Evolutionary conservation across 2,329 filamentous ascomycete species (phyloP).

Genomic region (Aspergillus spinulosporus): DNA sequence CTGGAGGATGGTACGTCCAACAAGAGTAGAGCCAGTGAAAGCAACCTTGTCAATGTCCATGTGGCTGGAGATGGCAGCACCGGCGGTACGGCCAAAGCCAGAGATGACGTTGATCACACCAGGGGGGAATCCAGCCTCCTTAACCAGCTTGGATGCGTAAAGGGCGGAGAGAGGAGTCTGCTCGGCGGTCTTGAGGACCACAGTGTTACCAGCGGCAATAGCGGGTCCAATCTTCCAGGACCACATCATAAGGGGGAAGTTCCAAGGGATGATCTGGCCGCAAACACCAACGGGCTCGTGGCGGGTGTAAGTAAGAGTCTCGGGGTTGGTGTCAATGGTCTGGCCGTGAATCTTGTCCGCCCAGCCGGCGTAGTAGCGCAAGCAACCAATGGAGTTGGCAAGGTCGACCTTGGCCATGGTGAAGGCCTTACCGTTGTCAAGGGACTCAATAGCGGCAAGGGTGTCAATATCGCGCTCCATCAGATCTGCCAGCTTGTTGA

Average conservation of each 20-base stretch:
- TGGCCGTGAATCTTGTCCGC: conserved; percentile 94
- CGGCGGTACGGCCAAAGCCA: conserved; percentile 75
- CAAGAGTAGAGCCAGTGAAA: conserved; percentile 63
- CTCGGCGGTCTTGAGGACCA: conserved; percentile 66
- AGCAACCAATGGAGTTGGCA: conserved; percentile 63
- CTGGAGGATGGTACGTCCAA: conserved; percentile 62
- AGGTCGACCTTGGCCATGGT: conserved; percentile 67
- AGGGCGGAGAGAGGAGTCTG: conserved; percentile 69
- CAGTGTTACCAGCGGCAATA: conserved; percentile 60
- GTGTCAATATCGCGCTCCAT: conserved; percentile 74
- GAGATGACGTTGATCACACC: conserved; percentile 66
- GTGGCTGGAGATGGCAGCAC: conserved; percentile 64
- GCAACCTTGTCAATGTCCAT: conserved; percentile 66
- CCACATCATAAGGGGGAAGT: conserved; percentile 83
- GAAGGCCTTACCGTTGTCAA: conserved; percentile 56
- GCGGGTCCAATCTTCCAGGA: conserved; percentile 82
- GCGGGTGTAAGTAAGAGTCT: conserved; percentile 81
- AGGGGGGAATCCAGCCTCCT: conserved; percentile 62
- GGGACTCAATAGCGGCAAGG: conserved; percentile 79
- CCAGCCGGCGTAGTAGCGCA: conserved; percentile 89
- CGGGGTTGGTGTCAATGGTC: conserved; percentile 74
- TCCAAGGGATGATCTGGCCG: conserved; percentile 88
- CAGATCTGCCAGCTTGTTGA: conserved; percentile 77
- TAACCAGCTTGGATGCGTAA: conserved; percentile 54
- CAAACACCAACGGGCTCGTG: conserved; percentile 79